Percentiles rank a stretch among this genome's conserved stretches.
phyloP scores from a whole-genome alignment of 495 filamentous ascomycete genomes.

The Penicillium simplicissimum region DNA sequence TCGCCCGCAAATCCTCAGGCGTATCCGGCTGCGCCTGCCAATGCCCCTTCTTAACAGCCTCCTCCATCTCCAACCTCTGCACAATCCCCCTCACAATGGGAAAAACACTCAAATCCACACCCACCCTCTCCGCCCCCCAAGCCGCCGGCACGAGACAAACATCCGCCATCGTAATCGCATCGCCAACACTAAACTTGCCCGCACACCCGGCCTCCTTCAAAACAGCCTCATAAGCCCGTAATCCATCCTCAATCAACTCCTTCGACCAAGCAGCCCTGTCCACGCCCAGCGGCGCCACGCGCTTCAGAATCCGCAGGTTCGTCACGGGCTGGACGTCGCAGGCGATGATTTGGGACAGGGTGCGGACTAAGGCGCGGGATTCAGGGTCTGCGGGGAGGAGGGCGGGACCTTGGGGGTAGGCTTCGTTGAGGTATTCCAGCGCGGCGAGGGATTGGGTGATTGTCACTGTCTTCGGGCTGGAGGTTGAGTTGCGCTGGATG shows the following conservation, averaged over 20 bases:
- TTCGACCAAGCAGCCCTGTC: conserved; percentile 41
- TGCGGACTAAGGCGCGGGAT: conserved; percentile 41
- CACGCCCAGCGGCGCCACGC: conserved; percentile 40
- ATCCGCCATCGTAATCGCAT: conserved; percentile 53
- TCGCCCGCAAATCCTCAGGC: conserved; percentile 44
- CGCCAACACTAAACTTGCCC: conserved; percentile 51
- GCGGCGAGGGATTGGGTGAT: conserved; percentile 55
- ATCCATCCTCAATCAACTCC: conserved; percentile 44
- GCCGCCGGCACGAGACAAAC: conserved; percentile 53
- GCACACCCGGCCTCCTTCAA: conserved; percentile 25
- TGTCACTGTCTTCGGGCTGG: conserved; percentile 19
- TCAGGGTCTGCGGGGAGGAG: conserved; percentile 42
- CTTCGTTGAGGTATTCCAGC: conserved; percentile 56
- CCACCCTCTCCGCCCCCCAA: conserved; percentile 50
- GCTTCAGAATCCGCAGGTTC: conserved; percentile 48
- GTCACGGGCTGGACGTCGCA: conserved; percentile 53
- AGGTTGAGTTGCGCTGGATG: conserved; percentile 21
- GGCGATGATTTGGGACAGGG: conserved; percentile 47
- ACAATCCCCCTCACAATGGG: conserved; percentile 42
- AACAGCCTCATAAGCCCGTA: conserved; percentile 49
- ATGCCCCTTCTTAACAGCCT: conserved; percentile 44
- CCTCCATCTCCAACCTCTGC: conserved; percentile 36
- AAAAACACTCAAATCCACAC: conserved; percentile 45
- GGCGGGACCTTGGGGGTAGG: conserved; percentile 24
- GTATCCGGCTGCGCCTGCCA: conserved; percentile 51